Conservation (phyloP, 108 stramenopile genomes). For the Poteriospumella lacustris region DNA sequence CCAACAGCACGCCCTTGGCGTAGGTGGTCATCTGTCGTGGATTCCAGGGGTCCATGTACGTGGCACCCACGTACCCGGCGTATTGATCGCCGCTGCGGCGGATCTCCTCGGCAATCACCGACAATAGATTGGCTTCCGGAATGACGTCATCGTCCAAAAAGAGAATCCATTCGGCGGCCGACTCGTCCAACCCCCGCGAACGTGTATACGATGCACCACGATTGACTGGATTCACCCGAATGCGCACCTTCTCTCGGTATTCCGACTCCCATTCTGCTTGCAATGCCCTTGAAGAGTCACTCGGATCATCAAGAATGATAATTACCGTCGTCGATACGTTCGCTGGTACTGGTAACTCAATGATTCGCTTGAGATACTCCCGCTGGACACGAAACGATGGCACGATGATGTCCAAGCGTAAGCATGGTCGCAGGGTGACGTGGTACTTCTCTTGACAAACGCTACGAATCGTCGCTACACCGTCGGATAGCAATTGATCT, state of each 20-base stretch:
- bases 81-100: not conserved
- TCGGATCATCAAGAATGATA: conserved; percentile 18
- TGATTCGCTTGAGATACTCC: not conserved
- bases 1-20: not conserved
- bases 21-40: not conserved
- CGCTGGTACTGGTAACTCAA: not conserved
- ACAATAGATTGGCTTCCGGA: conserved; percentile 47
- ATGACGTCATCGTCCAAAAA: conserved; percentile 68
- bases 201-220: conserved; percentile 57
- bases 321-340: not conserved
- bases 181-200: conserved; percentile 52
- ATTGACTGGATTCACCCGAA: conserved; percentile 49
- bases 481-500: not conserved
- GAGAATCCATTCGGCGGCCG: conserved; percentile 54
- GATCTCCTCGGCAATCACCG: conserved; percentile 50
- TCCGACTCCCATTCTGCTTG: too few species aligned
- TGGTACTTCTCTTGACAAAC: not conserved
- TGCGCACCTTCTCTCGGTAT: conserved; percentile 25
- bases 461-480: too few species aligned
- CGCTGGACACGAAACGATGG: conserved; percentile 3
- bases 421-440: not conserved
- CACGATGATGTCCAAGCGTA: not conserved
- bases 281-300: too few species aligned
- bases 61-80: conserved; percentile 20
- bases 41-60: not conserved